These are phyloP conservation scores for Cavenderia fasciculata DNA, from an alignment of 78 protist species.

Conservation along the genomic window DNA sequence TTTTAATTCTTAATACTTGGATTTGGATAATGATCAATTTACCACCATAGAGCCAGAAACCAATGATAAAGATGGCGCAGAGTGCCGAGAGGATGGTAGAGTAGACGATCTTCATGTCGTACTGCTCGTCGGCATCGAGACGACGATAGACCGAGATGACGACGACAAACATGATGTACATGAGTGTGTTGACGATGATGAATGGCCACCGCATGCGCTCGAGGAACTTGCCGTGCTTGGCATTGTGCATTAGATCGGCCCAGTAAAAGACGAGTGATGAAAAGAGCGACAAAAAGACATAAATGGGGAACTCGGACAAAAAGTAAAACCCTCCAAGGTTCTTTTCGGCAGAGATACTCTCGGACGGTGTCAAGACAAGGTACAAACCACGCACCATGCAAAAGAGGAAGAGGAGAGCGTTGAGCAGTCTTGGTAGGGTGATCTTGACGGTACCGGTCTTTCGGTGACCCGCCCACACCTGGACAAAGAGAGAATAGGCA, in stretches of 20 bases:
- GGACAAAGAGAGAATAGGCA: background rate
- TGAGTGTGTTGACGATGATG: background rate
- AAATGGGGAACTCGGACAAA: background rate
- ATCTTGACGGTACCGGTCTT: too few species aligned
- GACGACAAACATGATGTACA: slow-evolving; percentile 6
- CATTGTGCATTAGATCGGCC: background rate
- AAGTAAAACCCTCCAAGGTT: background rate
- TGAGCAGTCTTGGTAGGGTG: background rate
- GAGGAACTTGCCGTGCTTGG: background rate
- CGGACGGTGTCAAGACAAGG: background rate
- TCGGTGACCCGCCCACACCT: background rate
- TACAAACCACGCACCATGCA: background rate
- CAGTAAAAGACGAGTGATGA: background rate
- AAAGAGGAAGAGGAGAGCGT: background rate
- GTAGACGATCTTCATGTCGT: background rate
- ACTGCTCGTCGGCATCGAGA: background rate
- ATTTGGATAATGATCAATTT: background rate
- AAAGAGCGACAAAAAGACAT: background rate
- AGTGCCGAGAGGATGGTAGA: background rate
- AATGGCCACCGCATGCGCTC: background rate
- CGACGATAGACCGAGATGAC: background rate
- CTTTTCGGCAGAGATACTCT: background rate
- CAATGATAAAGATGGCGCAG: background rate
- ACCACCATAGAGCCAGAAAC: slow-evolving; percentile 1
- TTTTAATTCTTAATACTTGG: slow-evolving; percentile 5